Evolutionary conservation across 192 early-diverging fungal species (phyloP), one percentile per base, ranked within the genome.

Genomic region (Powellomyces hirtus): DNA sequence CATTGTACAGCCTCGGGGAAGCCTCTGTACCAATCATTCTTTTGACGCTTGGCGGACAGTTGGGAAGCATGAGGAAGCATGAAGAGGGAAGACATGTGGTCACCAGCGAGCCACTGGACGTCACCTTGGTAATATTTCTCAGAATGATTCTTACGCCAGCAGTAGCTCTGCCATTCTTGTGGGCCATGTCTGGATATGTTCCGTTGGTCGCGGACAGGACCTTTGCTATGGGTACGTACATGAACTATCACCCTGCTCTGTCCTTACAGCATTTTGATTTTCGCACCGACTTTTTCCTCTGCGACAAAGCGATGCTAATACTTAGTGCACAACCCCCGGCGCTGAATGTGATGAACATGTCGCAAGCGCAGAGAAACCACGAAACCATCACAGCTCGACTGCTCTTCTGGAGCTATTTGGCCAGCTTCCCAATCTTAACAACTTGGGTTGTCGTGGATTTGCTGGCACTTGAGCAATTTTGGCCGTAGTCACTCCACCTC

Each of bases 11-110:
- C 52, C 89, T 90, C 69, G 91, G 91, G 36, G 80, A 84, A 27
- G 90, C 89, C 3, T 89, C 89, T 7, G 90, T 93, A 20, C 91
- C 91, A 1, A 75, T 91, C 57, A 89, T 91, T 29, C 71, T 93
- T 45, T 77, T 91, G 1, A 89, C 89, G 60, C 83, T 93, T 4
- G 91, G 91, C 4, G 86, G 88, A 14, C 90, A 91, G 67, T 68
- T 90, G 40, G 76, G 72, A 10, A 64, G 44, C 37, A 71, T 71
- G 68, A 27, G 38, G 34, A 51, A 62, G 34, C 36, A 11, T 14
- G 46, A 35, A 16, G 45, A 61, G 42, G 62, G 62, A 35, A 16
- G 29, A 22, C 29, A 22, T 53, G 13, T 24, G 51, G 16, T 34
- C 0, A 24, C 5, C n/a, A 34, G 14, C 30, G 59, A 63, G 36